Percentiles rank a stretch among this genome's conserved stretches.
Conservation (phyloP, 148 eudicot genomes). For the Camellia granthamiana region DNA sequence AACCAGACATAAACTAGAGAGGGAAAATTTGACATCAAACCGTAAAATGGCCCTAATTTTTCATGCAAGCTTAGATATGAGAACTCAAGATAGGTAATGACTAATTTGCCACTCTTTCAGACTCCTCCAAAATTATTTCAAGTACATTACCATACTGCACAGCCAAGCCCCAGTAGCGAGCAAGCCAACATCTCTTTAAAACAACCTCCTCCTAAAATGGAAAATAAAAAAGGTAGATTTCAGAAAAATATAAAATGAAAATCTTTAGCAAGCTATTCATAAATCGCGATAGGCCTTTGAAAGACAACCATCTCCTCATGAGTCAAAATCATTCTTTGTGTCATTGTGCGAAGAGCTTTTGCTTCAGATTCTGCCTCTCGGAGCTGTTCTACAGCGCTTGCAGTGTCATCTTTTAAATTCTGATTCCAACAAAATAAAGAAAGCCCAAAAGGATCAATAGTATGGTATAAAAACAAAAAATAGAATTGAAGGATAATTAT, state of each 20-base stretch:
- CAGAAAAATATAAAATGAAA: conserved; percentile 4
- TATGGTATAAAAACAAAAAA: background rate
- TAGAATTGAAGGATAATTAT: background rate
- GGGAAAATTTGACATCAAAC: background rate
- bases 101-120: background rate
- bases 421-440: conserved; percentile 26
- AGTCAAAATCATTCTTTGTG: conserved; percentile 88
- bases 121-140: background rate
- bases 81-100: background rate
- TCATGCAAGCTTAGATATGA: background rate
- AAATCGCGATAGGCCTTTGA: conserved; percentile 17
- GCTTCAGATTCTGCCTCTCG: conserved; percentile 91
- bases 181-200: conserved; percentile 99
- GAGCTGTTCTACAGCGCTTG: conserved; percentile 56
- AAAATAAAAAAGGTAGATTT: conserved; percentile 10
- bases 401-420: conserved; percentile 69
- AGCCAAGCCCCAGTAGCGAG: conserved; percentile 98
- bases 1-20: background rate
- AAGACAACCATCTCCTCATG: conserved; percentile 92
- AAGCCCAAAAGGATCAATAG: background rate
- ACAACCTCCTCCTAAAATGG: conserved; percentile 87
- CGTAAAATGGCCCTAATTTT: background rate
- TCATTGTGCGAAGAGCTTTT: conserved; percentile 78
- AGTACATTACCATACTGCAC: conserved; percentile 65
- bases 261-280: conserved; percentile 5